phyloP scores from a whole-genome alignment of 1,284 basidiomycete species.

The Mycosarcoma maydis region DNA sequence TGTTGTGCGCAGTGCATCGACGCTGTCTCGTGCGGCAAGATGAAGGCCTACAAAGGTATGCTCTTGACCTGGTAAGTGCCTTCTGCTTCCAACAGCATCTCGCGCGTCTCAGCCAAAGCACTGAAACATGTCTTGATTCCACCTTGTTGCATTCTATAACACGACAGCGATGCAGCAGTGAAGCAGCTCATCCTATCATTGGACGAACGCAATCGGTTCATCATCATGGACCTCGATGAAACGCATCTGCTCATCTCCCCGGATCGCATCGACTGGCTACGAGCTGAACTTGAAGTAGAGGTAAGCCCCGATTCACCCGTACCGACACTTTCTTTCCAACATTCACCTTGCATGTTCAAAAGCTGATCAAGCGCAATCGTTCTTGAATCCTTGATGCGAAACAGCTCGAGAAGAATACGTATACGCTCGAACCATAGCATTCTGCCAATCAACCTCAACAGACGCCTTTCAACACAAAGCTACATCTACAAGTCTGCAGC shows the following conservation, averaged over 20 bases:
- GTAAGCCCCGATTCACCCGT: too few relatives aligned
- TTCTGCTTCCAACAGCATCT: too few relatives aligned
- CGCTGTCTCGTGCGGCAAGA: constrained; percentile 43
- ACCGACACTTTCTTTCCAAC: not conserved
- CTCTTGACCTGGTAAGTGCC: constrained; percentile 79
- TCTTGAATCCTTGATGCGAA: too few relatives aligned
- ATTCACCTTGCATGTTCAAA: too few relatives aligned
- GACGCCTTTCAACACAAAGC: too few relatives aligned
- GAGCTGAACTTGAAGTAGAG: constrained; percentile 79
- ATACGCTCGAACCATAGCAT: constrained; percentile 52
- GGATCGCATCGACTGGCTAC: constrained; percentile 79
- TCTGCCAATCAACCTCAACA: too few relatives aligned
- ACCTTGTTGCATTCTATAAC: too few relatives aligned
- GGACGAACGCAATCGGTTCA: constrained; percentile 77
- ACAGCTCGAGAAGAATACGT: constrained; percentile 63
- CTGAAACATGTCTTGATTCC: too few relatives aligned
- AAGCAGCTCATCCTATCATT: constrained; percentile 86
- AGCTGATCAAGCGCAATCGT: not conserved
- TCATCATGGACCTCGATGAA: constrained; percentile 87
- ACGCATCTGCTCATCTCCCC: constrained; percentile 83
- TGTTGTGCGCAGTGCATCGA: too few relatives aligned
- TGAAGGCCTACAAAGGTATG: constrained; percentile 78
- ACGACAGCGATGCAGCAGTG: constrained; percentile 80
- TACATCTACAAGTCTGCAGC: too few relatives aligned
- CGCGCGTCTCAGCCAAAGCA: too few relatives aligned